Percentiles rank a stretch among this genome's conserved stretches.
Conservation (phyloP, 495 filamentous ascomycete genomes). For the Penicillium psychrofluorescens region DNA sequence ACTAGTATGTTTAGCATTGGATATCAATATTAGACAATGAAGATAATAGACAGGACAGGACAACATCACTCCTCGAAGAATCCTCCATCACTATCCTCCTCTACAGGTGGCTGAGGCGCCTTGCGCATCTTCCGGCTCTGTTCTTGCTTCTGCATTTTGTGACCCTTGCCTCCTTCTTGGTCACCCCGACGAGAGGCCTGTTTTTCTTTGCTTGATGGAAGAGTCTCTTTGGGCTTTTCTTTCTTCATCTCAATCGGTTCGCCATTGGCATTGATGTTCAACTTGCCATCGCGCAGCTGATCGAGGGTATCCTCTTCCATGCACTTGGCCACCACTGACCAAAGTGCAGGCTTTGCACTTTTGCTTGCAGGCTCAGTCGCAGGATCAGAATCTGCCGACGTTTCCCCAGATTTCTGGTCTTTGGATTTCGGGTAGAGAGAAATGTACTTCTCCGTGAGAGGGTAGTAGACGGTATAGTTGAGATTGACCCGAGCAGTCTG, state of each 20-base stretch:
- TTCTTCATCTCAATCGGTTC: conserved; percentile 11
- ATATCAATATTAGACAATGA: background rate
- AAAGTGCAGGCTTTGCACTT: conserved; percentile 49
- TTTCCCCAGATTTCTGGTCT: conserved; percentile 12
- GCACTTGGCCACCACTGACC: conserved; percentile 60
- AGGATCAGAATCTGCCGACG: conserved; percentile 9
- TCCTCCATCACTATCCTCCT: background rate
- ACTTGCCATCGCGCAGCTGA: conserved; percentile 45
- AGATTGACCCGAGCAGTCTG: conserved; percentile 71
- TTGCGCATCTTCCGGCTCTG: conserved; percentile 1
- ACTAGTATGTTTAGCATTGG: background rate
- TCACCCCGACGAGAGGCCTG: too few relatives aligned
- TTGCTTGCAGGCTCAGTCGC: conserved; percentile 6
- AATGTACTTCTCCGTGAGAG: conserved; percentile 71
- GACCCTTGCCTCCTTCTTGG: too few relatives aligned
- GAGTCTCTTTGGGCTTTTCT: conserved; percentile 2
- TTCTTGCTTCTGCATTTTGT: conserved; percentile 2
- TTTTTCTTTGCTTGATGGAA: background rate
- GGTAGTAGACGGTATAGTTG: conserved; percentile 80
- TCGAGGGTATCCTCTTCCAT: conserved; percentile 59
- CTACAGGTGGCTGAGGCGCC: background rate
- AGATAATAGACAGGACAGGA: too few relatives aligned
- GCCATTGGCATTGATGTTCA: conserved; percentile 22
- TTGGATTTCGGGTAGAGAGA: conserved; percentile 58
- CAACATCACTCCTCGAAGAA: background rate